Percentiles rank a stretch among this genome's conserved stretches.
Conservation (phyloP, 257 asterid genomes). For the Sherardia arvensis region DNA sequence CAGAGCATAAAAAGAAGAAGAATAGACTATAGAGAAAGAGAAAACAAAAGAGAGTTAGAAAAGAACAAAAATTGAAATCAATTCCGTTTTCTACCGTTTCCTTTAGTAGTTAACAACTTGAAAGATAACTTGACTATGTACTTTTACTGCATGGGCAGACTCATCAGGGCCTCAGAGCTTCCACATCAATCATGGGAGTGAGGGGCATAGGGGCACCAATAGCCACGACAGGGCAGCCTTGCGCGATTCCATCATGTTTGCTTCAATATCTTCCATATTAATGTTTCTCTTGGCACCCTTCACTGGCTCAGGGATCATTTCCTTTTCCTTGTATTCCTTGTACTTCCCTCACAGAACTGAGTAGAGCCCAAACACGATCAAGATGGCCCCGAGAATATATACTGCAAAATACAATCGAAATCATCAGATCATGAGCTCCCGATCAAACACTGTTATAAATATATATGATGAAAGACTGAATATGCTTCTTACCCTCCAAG, state of each 20-base stretch:
- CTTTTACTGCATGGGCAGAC: neutral
- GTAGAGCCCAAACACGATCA: conserved; percentile 45
- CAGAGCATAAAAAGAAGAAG: neutral
- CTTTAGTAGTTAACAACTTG: neutral
- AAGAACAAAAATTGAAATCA: conserved; percentile 23
- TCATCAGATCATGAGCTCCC: neutral
- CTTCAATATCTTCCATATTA: conserved; percentile 54
- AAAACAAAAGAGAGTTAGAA: neutral
- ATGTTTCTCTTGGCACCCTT: conserved; percentile 22
- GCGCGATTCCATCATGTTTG: conserved; percentile 26
- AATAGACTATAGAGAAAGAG: neutral
- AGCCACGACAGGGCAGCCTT: conserved; percentile 33
- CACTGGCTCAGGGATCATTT: conserved; percentile 33
- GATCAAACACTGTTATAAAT: too few relatives aligned
- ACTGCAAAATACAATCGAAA: conserved; percentile 15
- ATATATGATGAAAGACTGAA: too few relatives aligned
- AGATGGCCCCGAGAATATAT: conserved; percentile 39
- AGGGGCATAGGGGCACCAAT: conserved; percentile 34
- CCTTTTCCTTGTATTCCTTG: conserved; percentile 42
- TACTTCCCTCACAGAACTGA: conserved; percentile 51
- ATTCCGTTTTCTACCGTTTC: neutral
- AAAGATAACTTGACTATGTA: neutral
- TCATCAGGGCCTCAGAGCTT: conserved; percentile 40
- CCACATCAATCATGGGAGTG: conserved; percentile 52
- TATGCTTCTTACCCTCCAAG: conserved; percentile 89